A percentile compares a stretch with the other conserved stretches of the same genome.
Conservation (phyloP, 169 alveolate genomes). For the Pseudocohnilembus persalinus region DNA sequence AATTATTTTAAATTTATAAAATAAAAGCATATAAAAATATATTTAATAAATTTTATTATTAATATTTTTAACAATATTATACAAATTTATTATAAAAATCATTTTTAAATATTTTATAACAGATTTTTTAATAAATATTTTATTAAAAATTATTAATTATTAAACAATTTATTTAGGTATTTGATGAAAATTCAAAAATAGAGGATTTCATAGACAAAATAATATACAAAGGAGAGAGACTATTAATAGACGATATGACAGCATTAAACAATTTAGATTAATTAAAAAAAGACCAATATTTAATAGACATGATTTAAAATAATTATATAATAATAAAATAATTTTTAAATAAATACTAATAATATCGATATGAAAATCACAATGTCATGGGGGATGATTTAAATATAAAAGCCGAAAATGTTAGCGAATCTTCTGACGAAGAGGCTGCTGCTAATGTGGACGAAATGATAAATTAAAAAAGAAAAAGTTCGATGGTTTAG, state of each 20-base stretch:
- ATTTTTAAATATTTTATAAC: too few species aligned
- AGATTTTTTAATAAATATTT: too few species aligned
- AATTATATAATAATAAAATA: too few species aligned
- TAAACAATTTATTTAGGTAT: too few species aligned
- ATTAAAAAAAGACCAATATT: not conserved
- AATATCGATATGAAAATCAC: not conserved
- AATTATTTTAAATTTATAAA: too few species aligned
- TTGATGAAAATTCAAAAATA: not conserved
- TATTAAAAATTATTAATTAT: too few species aligned
- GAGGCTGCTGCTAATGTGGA: not conserved
- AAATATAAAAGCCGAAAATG: not conserved
- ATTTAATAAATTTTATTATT: too few species aligned
- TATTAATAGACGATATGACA: not conserved
- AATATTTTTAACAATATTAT: too few species aligned
- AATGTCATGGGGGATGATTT: not conserved
- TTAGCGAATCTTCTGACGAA: not conserved
- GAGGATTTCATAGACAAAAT: not conserved
- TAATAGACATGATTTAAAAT: not conserved
- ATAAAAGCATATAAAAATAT: too few species aligned
- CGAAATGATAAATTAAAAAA: too few species aligned
- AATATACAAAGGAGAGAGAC: not conserved
- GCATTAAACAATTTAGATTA: not conserved
- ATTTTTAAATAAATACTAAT: not conserved
- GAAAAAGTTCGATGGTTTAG: not conserved
- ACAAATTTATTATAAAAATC: too few species aligned